A percentile compares a stretch with the other conserved stretches of the same genome.
phyloP scores from a whole-genome alignment of 768 basidiomycete species.

The Suillus sp. region DNA sequence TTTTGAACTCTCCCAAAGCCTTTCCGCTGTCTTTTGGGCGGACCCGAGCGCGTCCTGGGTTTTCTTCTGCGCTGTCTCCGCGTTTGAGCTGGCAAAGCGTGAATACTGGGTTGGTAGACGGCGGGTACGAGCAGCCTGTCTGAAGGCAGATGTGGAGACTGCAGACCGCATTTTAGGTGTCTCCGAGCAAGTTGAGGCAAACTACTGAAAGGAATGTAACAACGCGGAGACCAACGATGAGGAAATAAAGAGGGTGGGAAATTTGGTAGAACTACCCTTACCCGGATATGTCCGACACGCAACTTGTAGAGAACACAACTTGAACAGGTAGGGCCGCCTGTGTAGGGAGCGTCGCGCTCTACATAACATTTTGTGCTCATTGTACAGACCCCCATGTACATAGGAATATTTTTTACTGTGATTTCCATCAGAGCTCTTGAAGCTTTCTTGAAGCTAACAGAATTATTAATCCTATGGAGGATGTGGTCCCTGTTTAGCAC shows the following conservation, averaged over 20 bases:
- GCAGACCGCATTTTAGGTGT: slow-evolving; percentile 26
- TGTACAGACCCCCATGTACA: background rate
- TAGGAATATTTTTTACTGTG: background rate
- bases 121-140: slow-evolving; percentile 23
- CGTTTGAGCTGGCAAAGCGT: slow-evolving; percentile 46
- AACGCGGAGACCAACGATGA: slow-evolving; percentile 9
- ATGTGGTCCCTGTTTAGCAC: background rate
- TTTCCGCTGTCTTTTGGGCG: slow-evolving; percentile 58
- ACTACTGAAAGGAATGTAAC: slow-evolving; percentile 10
- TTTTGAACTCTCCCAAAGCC: slow-evolving; percentile 52
- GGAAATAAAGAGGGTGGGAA: slow-evolving; percentile 20
- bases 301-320: background rate
- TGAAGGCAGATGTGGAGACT: slow-evolving; percentile 28
- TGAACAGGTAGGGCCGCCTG: background rate
- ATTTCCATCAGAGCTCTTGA: background rate
- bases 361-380: background rate
- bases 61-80: slow-evolving; percentile 64
- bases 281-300: slow-evolving; percentile 18
- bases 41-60: slow-evolving; percentile 65
- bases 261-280: background rate
- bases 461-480: too few relatives aligned
- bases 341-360: background rate
- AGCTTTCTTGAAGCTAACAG: background rate
- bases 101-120: slow-evolving; percentile 16
- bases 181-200: slow-evolving; percentile 11